A percentile compares a stretch with the other conserved stretches of the same genome.
phyloP scores from a whole-genome alignment of 768 basidiomycete species.

The Naganishia onofrii region DNA sequence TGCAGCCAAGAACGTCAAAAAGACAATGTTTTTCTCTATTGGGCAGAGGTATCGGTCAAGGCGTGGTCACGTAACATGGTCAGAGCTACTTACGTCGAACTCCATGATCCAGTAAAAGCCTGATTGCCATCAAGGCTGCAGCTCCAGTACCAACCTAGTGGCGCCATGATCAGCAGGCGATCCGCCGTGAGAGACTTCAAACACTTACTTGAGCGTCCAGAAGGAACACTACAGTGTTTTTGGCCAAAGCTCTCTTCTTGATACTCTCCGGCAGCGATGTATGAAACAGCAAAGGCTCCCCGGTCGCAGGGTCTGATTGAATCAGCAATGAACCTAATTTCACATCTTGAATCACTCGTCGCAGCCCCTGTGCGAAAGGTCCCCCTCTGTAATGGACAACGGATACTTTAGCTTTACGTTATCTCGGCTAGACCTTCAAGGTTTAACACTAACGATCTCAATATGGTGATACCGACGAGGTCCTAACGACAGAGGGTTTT shows the following conservation, averaged over 20 bases:
- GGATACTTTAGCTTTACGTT: conserved; percentile 9
- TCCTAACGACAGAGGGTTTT: conserved; percentile 54
- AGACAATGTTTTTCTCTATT: conserved; percentile 62
- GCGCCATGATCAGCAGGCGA: neutral
- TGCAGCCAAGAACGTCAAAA: conserved; percentile 83
- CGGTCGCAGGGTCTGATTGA: conserved; percentile 76
- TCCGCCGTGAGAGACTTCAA: neutral
- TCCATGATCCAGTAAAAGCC: conserved; percentile 88
- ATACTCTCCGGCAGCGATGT: conserved; percentile 72
- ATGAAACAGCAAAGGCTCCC: conserved; percentile 84
- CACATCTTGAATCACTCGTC: conserved; percentile 78
- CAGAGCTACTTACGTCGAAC: conserved; percentile 64
- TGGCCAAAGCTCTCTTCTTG: conserved; percentile 64
- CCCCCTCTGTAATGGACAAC: conserved; percentile 59
- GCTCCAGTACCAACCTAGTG: conserved; percentile 88
- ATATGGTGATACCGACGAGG: conserved; percentile 82
- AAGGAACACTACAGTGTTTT: conserved; percentile 75
- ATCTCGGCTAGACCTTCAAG: neutral
- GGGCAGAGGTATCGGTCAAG: neutral
- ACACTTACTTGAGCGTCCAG: conserved; percentile 75
- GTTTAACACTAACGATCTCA: conserved; percentile 70
- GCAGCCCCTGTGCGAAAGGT: conserved; percentile 84
- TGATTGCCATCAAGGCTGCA: conserved; percentile 79
- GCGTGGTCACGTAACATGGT: neutral
- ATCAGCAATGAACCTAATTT: conserved; percentile 85